These are phyloP conservation scores for Crepidotus variabilis DNA, from an alignment of 768 basidiomycete genomes.

Conservation along the genomic window DNA sequence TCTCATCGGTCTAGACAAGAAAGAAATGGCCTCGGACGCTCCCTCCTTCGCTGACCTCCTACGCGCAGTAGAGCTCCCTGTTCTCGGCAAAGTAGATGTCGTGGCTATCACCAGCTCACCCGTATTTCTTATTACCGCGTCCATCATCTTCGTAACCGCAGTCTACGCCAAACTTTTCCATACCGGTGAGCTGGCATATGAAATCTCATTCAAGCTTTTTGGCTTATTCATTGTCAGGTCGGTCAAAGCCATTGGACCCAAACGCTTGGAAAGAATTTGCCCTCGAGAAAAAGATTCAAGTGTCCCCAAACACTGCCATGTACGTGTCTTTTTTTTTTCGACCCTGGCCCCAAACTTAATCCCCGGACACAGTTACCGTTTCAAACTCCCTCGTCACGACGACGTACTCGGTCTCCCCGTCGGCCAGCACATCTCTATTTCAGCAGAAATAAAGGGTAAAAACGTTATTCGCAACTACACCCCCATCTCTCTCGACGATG, in stretches of 20 bases:
- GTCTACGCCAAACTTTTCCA: conserved; percentile 52
- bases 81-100: conserved; percentile 33
- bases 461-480: conserved; percentile 90
- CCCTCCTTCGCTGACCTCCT: conserved; percentile 12
- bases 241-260: conserved; percentile 66
- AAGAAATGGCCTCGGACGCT: conserved; percentile 15
- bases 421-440: conserved; percentile 93
- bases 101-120: conserved; percentile 37
- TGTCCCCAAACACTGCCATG: conserved; percentile 97
- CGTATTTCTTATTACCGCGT: conserved; percentile 48
- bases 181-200: conserved; percentile 28
- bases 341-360: conserved; percentile 3
- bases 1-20: conserved; percentile 52
- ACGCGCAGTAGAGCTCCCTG: conserved; percentile 30
- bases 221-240: conserved; percentile 35
- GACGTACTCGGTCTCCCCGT: conserved; percentile 91
- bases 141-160: conserved; percentile 43
- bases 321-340: conserved; percentile 33
- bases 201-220: conserved; percentile 9
- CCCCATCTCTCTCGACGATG: conserved; percentile 90
- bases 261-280: conserved; percentile 79
- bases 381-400: conserved; percentile 68
- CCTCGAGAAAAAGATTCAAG: conserved; percentile 71
- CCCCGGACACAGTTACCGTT: conserved; percentile 71
- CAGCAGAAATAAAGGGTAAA: conserved; percentile 90